Base-by-base conservation (phyloP, 106 monocot species). In the Dactylorhiza incarnata region DNA sequence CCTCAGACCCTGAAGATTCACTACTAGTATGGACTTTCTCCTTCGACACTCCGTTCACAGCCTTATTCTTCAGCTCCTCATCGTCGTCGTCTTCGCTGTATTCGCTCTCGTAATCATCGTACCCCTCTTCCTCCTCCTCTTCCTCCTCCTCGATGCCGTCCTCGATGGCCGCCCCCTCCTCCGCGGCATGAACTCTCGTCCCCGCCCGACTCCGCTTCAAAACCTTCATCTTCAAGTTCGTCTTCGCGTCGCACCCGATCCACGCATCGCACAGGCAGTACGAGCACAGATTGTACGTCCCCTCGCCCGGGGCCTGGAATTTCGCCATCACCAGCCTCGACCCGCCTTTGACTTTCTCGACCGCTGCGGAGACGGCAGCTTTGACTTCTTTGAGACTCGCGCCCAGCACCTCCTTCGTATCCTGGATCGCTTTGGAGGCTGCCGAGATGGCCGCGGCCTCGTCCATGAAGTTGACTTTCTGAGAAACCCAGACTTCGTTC, bases 391-490 rank as follows among this genome's bases (percentile, higher is more conserved):
- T 91, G 9, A 78, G 50, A n/a, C 78, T 89, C n/a, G 81, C 85
- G 25, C 96, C 96, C 43, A 84, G 50, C 3, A 82, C 84, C 78
- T 97, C 96, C 52, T 93, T 90, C 6, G 89, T 87, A 74, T 96
- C 93, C 51, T 83, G 84, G 48, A 97, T 91, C 19, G 86, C 87
- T 68, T 91, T 89, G 0, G 96, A 93, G 9, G 96, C 93, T 2
- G 91, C 93, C 3, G 91, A 68, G 61, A 91, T 83, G 25, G 93
- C 93, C 11, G 84, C 77, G 3, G 85, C 78, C 78, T 93, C 96
- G 56, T 93, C 93, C 87, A 89, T 87, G 76, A 93, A 97, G 68
- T 82, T 93, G 10, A 97, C 86, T 83, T 97, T 97, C 81, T 93
- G 96, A 13, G 93, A 93, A 55, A 93, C 73, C 96, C 96, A 97